phyloP scores from a whole-genome alignment of 805 yeast genomes.

The Zygosaccharomyces kombuchaensis region DNA sequence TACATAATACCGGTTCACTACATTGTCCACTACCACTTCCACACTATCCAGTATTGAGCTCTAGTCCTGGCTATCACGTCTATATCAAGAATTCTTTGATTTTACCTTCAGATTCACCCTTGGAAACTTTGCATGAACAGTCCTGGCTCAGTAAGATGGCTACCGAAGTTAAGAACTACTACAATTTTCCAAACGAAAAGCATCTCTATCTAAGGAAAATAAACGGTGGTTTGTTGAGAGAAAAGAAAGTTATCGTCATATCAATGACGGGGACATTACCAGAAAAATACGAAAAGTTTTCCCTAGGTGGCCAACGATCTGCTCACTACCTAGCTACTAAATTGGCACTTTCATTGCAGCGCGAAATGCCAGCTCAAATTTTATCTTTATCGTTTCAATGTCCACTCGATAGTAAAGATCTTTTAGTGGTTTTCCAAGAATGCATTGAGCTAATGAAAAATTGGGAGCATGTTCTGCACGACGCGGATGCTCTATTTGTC shows the following conservation, averaged over 20 bases:
- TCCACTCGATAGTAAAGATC: constrained; percentile 29
- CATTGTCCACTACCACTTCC: constrained; percentile 27
- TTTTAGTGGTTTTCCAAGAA: constrained; percentile 39
- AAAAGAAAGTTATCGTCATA: constrained; percentile 29
- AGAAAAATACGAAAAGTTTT: constrained; percentile 29
- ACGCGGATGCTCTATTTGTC: constrained; percentile 46
- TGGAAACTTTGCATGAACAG: constrained; percentile 29
- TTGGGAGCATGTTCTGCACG: constrained; percentile 46
- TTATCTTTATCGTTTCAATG: constrained; percentile 35
- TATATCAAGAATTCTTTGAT: constrained; percentile 28
- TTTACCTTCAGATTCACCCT: constrained; percentile 30
- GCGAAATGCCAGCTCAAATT: constrained; percentile 21
- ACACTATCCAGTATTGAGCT: constrained; percentile 21
- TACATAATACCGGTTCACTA: constrained; percentile 29
- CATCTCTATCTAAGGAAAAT: constrained; percentile 37
- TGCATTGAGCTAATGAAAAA: constrained; percentile 42
- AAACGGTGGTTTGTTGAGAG: constrained; percentile 16
- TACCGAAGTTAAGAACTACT: constrained; percentile 36
- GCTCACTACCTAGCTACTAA: constrained; percentile 29
- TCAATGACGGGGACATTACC: constrained; percentile 33
- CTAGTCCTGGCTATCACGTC: constrained; percentile 20
- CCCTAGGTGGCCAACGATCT: constrained; percentile 28
- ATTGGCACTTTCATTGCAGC: constrained; percentile 31
- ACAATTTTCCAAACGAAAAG: constrained; percentile 35
- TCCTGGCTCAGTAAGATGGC: constrained; percentile 36